phyloP scores from a whole-genome alignment of 345 rosid genomes.

The Pseudoturritis turrita region DNA sequence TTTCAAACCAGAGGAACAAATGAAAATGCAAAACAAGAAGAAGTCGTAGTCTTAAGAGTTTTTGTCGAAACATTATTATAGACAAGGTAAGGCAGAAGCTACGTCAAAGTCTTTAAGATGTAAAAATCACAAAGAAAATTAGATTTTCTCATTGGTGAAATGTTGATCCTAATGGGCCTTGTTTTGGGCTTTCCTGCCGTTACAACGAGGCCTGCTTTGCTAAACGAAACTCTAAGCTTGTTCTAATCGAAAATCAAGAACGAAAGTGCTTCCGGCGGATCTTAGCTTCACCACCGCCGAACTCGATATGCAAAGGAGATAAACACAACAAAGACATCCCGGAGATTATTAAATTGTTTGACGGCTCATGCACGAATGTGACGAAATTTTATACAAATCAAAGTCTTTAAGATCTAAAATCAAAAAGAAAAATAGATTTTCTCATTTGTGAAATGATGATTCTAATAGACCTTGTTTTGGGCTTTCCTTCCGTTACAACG shows the following conservation, averaged over 20 bases:
- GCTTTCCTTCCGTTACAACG: neutral
- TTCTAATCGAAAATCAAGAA: neutral
- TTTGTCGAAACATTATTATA: neutral
- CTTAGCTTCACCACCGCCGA: too few relatives aligned
- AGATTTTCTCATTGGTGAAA: neutral
- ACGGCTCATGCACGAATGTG: too few relatives aligned
- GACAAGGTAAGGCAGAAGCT: neutral
- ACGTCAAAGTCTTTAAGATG: neutral
- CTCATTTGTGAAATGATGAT: neutral
- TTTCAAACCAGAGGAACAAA: neutral
- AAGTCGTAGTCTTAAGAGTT: neutral
- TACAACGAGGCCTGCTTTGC: neutral
- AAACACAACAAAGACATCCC: too few relatives aligned
- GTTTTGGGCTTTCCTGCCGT: neutral
- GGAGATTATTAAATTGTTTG: too few relatives aligned
- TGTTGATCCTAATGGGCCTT: neutral
- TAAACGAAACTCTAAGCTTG: neutral
- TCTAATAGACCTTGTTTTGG: constrained; percentile 5
- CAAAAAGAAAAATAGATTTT: neutral
- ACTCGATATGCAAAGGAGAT: too few relatives aligned
- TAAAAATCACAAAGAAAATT: neutral
- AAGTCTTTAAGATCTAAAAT: neutral
- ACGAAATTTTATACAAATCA: too few relatives aligned
- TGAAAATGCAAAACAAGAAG: neutral
- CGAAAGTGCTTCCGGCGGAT: too few relatives aligned